These are phyloP conservation scores for Trichoderma erinaceum DNA, from an alignment of 495 filamentous ascomycete species.

Conservation along the genomic window DNA sequence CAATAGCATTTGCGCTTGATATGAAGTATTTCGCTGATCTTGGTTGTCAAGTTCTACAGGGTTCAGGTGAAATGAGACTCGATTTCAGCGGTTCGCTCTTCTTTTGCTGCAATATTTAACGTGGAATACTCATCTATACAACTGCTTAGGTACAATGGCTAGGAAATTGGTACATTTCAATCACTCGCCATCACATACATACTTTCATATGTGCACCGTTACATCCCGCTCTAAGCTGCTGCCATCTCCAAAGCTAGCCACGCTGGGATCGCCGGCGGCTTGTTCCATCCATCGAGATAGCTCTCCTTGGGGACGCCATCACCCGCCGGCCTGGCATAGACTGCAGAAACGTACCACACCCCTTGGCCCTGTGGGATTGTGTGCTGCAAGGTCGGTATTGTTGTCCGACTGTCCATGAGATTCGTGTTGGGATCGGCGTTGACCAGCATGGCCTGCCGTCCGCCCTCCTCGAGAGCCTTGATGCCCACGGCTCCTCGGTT, in stretches of 20 bases:
- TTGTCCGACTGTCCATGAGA: conserved; percentile 60
- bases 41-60: not conserved
- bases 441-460: conserved; percentile 39
- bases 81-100: not conserved
- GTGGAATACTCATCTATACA: not conserved
- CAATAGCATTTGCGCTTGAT: not conserved
- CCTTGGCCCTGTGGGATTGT: conserved; percentile 40
- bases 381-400: conserved; percentile 60
- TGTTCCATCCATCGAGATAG: conserved; percentile 51
- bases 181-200: not conserved
- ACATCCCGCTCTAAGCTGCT: conserved; percentile 2
- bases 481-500: conserved; percentile 62
- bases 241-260: conserved; percentile 42
- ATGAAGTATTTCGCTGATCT: not conserved
- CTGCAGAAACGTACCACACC: conserved; percentile 44
- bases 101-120: not conserved
- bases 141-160: not conserved
- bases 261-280: conserved; percentile 43
- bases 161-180: not conserved
- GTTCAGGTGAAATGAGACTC: not conserved
- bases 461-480: conserved; percentile 44
- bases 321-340: conserved; percentile 45
- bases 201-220: not conserved
- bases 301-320: conserved; percentile 31
- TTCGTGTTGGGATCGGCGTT: conserved; percentile 76